A percentile compares a stretch with the other conserved stretches of the same genome.
Conservation (phyloP, 352 stramenopile genomes). For the Phytophthora foliorum region DNA sequence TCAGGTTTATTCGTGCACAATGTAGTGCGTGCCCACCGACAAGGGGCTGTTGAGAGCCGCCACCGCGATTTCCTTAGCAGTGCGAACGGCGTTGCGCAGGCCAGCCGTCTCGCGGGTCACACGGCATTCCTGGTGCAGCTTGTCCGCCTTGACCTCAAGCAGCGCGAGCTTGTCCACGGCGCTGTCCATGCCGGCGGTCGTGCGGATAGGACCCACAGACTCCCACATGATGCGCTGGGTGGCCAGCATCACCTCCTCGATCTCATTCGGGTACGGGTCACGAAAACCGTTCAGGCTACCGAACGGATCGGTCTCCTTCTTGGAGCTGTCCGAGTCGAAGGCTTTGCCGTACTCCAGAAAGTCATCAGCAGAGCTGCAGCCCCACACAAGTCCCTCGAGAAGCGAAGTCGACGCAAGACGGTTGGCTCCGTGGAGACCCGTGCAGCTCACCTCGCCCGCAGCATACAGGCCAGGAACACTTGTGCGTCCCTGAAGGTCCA, state of each 20-base stretch:
- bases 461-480: slow-evolving; percentile 89
- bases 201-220: slow-evolving; percentile 93
- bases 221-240: slow-evolving; percentile 95
- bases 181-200: slow-evolving; percentile 68
- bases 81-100: slow-evolving; percentile 90
- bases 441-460: slow-evolving; percentile 94
- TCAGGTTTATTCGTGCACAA: slow-evolving; percentile 59
- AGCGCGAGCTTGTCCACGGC: slow-evolving; percentile 86
- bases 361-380: slow-evolving; percentile 88
- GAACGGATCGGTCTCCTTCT: slow-evolving; percentile 50
- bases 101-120: slow-evolving; percentile 83
- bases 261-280: slow-evolving; percentile 57
- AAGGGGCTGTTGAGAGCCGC: slow-evolving; percentile 81
- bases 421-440: slow-evolving; percentile 95
- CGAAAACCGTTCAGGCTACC: slow-evolving; percentile 46
- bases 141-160: slow-evolving; percentile 80
- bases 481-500: slow-evolving; percentile 90
- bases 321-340: slow-evolving; percentile 21
- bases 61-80: slow-evolving; percentile 88
- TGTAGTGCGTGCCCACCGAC: slow-evolving; percentile 93
- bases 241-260: slow-evolving; percentile 68
- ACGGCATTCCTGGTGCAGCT: slow-evolving; percentile 74
- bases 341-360: slow-evolving; percentile 48
- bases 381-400: slow-evolving; percentile 95
- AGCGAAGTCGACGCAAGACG: slow-evolving; percentile 94